Percentiles rank a stretch among this genome's conserved stretches.
Evolutionary conservation across 2,329 filamentous ascomycete species (phyloP).

Genomic region (Trichoderma citrinoviride): DNA sequence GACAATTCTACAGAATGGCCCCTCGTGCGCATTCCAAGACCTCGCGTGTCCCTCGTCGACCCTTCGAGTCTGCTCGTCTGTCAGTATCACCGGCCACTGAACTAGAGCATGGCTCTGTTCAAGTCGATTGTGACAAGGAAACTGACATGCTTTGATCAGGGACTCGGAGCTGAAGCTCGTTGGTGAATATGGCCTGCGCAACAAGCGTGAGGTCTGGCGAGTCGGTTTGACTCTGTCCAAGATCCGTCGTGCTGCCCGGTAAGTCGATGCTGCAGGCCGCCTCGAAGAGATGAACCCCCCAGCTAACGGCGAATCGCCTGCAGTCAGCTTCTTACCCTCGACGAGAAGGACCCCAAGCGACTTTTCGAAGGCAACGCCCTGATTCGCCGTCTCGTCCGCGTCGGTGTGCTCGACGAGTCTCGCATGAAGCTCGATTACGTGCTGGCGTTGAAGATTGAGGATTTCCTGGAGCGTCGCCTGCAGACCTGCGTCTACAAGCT

Average conservation of each 20-base stretch:
- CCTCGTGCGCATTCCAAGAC: constrained; percentile 89
- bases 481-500: constrained; percentile 99
- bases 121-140: constrained; percentile 77
- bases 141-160: constrained; percentile 70
- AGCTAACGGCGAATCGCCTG: background rate
- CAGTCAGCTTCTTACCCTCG: constrained; percentile 99
- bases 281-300: no score
- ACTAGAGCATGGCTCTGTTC: constrained; percentile 94
- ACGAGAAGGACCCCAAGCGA: constrained; percentile 99
- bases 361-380: constrained; percentile 99
- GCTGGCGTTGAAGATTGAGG: constrained; percentile 96
- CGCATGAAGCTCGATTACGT: constrained; percentile 99
- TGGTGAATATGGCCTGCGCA: constrained; percentile 99
- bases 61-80: constrained; percentile 99
- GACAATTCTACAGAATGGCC: constrained; percentile 40
- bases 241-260: constrained; percentile 99
- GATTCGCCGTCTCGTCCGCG: constrained; percentile 99
- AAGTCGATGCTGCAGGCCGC: constrained; percentile 36
- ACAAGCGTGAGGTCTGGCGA: constrained; percentile 99
- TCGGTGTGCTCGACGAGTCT: constrained; percentile 99
- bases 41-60: constrained; percentile 96
- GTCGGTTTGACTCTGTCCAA: constrained; percentile 99
- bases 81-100: constrained; percentile 98
- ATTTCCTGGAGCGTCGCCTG: constrained; percentile 99
- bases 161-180: constrained; percentile 99